These are phyloP conservation scores for Plenodomus tracheiphilus DNA, from an alignment of 2,329 filamentous ascomycete genomes.

Conservation along the genomic window DNA sequence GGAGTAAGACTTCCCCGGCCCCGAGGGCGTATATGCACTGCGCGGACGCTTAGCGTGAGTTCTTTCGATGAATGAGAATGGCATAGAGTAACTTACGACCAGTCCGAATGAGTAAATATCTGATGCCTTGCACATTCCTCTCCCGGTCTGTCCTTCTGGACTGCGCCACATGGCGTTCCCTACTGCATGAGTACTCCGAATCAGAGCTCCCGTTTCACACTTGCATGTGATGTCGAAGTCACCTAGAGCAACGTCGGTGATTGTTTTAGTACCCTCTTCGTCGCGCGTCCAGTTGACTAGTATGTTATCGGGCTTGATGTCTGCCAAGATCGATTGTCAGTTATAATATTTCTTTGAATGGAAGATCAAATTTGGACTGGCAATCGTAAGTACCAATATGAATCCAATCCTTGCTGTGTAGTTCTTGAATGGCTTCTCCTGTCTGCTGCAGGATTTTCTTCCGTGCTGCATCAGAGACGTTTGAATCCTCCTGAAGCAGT, in stretches of 20 bases:
- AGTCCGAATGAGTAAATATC: conserved; percentile 47
- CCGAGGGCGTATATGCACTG: conserved; percentile 44
- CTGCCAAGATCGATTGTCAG: conserved; percentile 31
- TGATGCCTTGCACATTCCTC: conserved; percentile 39
- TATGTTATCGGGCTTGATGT: conserved; percentile 49
- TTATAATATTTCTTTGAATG: conserved; percentile 13
- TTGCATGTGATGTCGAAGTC: conserved; percentile 45
- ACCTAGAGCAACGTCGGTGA: conserved; percentile 41
- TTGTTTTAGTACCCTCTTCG: conserved; percentile 33
- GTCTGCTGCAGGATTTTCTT: conserved; percentile 40
- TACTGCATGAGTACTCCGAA: conserved; percentile 33
- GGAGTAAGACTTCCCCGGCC: conserved; percentile 33
- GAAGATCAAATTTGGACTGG: conserved; percentile 11
- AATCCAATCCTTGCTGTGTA: conserved; percentile 44
- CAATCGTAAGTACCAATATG: conserved; percentile 35
- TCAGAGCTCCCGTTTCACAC: conserved; percentile 27
- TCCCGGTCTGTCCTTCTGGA: conserved; percentile 45
- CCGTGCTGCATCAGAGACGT: conserved; percentile 33
- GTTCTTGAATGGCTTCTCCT: conserved; percentile 42
- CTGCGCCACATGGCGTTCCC: conserved; percentile 49
- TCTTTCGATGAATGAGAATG: conserved; percentile 8
- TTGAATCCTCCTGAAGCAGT: conserved; percentile 37
- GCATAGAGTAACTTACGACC: conserved; percentile 35
- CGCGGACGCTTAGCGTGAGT: conserved; percentile 21
- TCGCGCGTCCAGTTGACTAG: conserved; percentile 43